These are phyloP conservation scores for Lipomyces anomalus DNA, from an alignment of 805 yeast species.

Conservation along the genomic window DNA sequence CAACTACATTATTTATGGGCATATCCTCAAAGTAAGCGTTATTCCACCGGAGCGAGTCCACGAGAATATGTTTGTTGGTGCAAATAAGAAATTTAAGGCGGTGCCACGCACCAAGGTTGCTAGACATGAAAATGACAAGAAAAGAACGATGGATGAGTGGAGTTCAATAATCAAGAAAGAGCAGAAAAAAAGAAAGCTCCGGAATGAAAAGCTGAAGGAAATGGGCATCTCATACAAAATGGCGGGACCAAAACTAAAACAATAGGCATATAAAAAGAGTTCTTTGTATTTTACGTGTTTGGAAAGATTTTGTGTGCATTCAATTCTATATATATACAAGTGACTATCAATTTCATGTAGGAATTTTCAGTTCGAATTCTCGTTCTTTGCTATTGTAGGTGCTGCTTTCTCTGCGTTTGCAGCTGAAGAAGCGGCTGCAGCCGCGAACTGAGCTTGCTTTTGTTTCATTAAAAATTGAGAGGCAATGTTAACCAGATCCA, in stretches of 20 bases:
- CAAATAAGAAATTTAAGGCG: conserved; percentile 48
- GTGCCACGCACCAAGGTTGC: conserved; percentile 57
- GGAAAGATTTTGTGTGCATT: not conserved
- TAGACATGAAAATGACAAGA: conserved; percentile 49
- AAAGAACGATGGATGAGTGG: conserved; percentile 56
- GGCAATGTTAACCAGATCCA: not conserved
- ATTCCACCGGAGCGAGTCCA: conserved; percentile 38
- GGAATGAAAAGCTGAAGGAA: conserved; percentile 45
- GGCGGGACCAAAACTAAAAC: conserved; percentile 6
- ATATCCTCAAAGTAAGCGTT: conserved; percentile 69
- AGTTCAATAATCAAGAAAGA: conserved; percentile 45
- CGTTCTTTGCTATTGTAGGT: too few relatives aligned
- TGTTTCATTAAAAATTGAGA: not conserved
- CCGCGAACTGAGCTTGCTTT: not conserved
- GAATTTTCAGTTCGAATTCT: too few relatives aligned
- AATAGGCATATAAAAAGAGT: not conserved
- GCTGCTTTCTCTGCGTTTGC: not conserved
- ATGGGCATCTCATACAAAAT: conserved; percentile 51
- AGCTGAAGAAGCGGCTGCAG: not conserved
- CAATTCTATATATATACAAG: not conserved
- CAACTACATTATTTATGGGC: conserved; percentile 84
- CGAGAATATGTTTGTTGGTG: conserved; percentile 52
- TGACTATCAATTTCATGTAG: not conserved
- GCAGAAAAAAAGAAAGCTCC: conserved; percentile 39
- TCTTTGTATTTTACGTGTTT: not conserved